Evolutionary conservation across 2,329 filamentous ascomycete genomes (phyloP).

Genomic region (Neofusicoccum kwambonambiense): DNA sequence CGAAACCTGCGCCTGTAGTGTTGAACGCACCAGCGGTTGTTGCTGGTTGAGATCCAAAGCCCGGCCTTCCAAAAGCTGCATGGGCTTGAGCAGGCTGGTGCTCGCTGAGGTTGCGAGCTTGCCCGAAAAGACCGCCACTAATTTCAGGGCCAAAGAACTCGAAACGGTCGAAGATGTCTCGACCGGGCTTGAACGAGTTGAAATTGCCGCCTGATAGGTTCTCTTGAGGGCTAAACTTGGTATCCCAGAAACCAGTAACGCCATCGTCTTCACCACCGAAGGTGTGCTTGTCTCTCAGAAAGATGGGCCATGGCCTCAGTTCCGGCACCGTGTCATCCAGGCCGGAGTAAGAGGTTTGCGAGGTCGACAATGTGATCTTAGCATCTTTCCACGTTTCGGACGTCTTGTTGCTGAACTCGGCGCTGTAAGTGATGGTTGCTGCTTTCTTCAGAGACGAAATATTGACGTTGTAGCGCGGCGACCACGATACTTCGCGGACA

Average conservation of each 20-base stretch:
- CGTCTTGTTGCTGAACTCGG: conserved; percentile 61
- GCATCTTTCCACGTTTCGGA: conserved; percentile 64
- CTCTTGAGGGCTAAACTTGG: conserved; percentile 25
- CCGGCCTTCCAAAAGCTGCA: background rate
- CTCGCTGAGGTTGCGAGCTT: no score
- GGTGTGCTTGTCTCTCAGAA: conserved; percentile 38
- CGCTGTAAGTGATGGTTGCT: conserved; percentile 60
- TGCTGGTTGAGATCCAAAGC: background rate
- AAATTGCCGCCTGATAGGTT: conserved; percentile 6
- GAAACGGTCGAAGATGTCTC: conserved; percentile 22
- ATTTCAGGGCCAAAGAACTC: conserved; percentile 23
- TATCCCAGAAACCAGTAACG: conserved; percentile 2
- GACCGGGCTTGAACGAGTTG: background rate
- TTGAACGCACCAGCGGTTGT: background rate
- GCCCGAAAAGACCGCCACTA: conserved; percentile 6
- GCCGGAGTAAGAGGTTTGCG: conserved; percentile 58
- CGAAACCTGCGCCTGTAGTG: background rate
- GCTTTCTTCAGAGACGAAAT: conserved; percentile 49
- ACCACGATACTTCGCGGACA: conserved; percentile 58
- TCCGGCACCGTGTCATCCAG: conserved; percentile 56
- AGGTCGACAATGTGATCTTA: conserved; percentile 62
- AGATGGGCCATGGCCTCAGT: conserved; percentile 58
- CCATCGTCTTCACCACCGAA: conserved; percentile 22
- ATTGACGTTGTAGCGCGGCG: conserved; percentile 53
- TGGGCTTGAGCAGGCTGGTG: no score